phyloP scores from a whole-genome alignment of 2,329 filamentous ascomycete genomes.

The Macroventuria anomochaeta region DNA sequence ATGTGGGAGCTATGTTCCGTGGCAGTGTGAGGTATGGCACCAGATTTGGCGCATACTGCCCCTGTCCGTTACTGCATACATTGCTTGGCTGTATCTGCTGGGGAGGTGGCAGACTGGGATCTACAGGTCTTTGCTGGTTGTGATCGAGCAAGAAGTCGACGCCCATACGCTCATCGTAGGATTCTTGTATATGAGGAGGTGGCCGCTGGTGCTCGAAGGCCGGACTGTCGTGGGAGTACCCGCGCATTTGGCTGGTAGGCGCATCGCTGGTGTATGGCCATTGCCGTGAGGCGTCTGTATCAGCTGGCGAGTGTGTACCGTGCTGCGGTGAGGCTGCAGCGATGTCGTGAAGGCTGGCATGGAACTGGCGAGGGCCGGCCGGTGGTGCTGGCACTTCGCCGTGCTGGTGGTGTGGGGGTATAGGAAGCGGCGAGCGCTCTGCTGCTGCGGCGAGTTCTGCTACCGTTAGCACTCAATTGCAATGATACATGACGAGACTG shows the following conservation, averaged over 20 bases:
- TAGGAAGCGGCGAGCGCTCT: slow-evolving; percentile 54
- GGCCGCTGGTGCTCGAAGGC: slow-evolving; percentile 30
- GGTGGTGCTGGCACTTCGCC: slow-evolving; percentile 20
- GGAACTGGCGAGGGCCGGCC: slow-evolving; percentile 31
- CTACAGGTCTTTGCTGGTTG: slow-evolving; percentile 51
- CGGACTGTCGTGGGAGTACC: slow-evolving; percentile 45
- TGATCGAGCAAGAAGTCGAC: slow-evolving; percentile 74
- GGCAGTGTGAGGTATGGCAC: slow-evolving; percentile 49
- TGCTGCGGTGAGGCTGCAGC: slow-evolving; percentile 31
- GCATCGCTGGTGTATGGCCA: slow-evolving; percentile 42
- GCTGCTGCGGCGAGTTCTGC: slow-evolving; percentile 57
- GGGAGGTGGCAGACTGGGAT: slow-evolving; percentile 56
- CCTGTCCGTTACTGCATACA: slow-evolving; percentile 31
- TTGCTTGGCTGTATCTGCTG: slow-evolving; percentile 28
- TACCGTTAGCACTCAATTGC: not conserved
- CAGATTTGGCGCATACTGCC: slow-evolving; percentile 40
- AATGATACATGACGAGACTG: slow-evolving; percentile 15
- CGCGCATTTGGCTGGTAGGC: slow-evolving; percentile 44
- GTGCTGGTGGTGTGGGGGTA: slow-evolving; percentile 22
- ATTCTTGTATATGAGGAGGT: slow-evolving; percentile 32
- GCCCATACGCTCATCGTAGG: slow-evolving; percentile 67
- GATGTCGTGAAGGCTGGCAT: slow-evolving; percentile 30
- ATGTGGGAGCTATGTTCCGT: slow-evolving; percentile 70
- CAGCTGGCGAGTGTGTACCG: slow-evolving; percentile 36
- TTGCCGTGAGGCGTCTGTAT: slow-evolving; percentile 31